phyloP scores from a whole-genome alignment of 306 rosid genomes.

The Gillenia trifoliata region DNA sequence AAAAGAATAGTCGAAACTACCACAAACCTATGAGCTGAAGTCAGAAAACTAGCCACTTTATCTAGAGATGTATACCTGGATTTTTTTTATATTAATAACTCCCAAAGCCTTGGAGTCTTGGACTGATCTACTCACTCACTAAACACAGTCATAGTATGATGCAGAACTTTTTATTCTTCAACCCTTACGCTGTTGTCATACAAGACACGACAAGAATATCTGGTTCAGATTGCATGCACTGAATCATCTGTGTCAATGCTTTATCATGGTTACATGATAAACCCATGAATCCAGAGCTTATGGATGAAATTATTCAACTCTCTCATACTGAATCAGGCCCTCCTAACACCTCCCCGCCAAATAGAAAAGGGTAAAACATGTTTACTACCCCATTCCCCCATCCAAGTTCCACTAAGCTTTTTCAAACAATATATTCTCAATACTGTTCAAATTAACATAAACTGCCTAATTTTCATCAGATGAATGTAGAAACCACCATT shows the following conservation, averaged over 20 bases:
- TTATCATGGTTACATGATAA: neutral
- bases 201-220: constrained; percentile 8
- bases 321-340: too few species aligned
- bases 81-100: neutral
- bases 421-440: too few species aligned
- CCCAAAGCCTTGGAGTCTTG: neutral
- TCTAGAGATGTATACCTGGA: neutral
- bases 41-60: neutral
- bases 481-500: too few species aligned
- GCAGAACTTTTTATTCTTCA: neutral
- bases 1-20: neutral
- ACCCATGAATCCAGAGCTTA: neutral
- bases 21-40: neutral
- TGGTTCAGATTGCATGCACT: constrained; percentile 33
- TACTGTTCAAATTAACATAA: too few species aligned
- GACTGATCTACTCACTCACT: neutral
- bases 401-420: too few species aligned
- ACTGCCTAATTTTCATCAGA: too few species aligned
- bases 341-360: too few species aligned
- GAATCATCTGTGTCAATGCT: neutral
- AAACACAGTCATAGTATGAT: neutral
- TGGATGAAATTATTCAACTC: too few species aligned
- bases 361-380: too few species aligned
- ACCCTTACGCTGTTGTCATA: neutral
- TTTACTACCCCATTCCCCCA: too few species aligned